Evolutionary conservation across 2,329 filamentous ascomycete species (phyloP), one percentile per base, ranked within the genome.

Genomic region (Karstenula rhodostoma): DNA sequence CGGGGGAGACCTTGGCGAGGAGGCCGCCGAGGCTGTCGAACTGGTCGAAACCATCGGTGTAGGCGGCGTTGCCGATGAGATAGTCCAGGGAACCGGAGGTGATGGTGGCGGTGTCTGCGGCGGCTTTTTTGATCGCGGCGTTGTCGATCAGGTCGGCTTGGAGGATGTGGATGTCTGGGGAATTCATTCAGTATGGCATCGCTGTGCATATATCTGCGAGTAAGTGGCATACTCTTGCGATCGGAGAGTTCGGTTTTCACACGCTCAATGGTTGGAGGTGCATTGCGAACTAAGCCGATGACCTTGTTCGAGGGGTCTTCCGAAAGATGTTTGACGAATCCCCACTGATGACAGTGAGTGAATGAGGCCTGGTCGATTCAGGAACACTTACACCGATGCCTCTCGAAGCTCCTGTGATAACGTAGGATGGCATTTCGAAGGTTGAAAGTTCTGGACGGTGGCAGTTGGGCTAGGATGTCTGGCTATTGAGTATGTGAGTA

Each of bases 31-130:
- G 71, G 1, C 70, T 56, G 13, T 71, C 70, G 55, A 62, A 73
- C 3, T 61, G 67, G 29, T 77, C 76, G 25, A 66, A 73, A 0
- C 64, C 17, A 1, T 75, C 63, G 13, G 81, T 60, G 4, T 74
- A 65, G 2, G 69, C 85, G 0, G 77, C 85, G 54, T 87, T 87
- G 54, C 80, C 81, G 29, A 87, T 82, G 6, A 87, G 68, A 60
- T 83, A 83, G 69, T 87, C 85, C 6, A 87, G 56, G 1, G 67
- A 52, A 59, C 75, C 70, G 7, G 63, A 63, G 12, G 62, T 63
- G 27, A 71, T 65, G 19, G 53, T 58, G 19, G 68, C 56, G 17
- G 64, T 64, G 15, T 68, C 65, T 3, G 40, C 62, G n/a, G 66
- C 69, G 22, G 68, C 67, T 37, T 65, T 57, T 64, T 70, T 72